phyloP scores from a whole-genome alignment of 208 protist species.

The Trypanosoma melophagium region DNA sequence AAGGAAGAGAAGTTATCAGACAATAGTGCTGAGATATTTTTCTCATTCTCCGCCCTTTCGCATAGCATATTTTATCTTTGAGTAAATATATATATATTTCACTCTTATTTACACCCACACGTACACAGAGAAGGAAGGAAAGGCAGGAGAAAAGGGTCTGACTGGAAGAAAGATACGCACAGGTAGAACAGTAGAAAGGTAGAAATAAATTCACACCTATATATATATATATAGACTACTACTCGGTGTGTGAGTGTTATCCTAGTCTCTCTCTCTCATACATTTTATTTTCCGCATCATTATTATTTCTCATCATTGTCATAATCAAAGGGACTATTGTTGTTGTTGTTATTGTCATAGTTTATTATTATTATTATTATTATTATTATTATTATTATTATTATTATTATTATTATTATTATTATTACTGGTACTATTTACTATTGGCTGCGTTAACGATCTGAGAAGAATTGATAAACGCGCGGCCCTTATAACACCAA shows the following conservation, averaged over 20 bases:
- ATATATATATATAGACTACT: conserved; percentile 1
- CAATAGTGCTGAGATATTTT: background rate
- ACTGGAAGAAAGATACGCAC: background rate
- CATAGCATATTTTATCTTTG: background rate
- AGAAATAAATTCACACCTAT: conserved; percentile 1
- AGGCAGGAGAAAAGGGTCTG: background rate
- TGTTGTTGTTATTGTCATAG: conserved; percentile 1
- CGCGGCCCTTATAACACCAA: background rate
- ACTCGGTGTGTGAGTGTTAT: background rate
- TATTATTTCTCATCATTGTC: too few relatives aligned
- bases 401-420: conserved; percentile 10
- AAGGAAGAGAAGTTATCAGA: background rate
- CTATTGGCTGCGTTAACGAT: too few relatives aligned
- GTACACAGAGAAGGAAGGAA: background rate
- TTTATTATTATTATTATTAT: background rate
- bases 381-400: background rate
- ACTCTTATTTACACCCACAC: background rate
- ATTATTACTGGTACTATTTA: conserved; percentile 3
- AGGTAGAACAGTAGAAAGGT: background rate
- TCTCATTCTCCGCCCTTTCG: background rate
- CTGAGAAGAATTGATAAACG: too few relatives aligned
- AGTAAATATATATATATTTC: background rate
- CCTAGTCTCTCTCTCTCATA: too few relatives aligned
- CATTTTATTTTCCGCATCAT: too few relatives aligned
- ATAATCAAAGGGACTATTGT: background rate